Base-by-base conservation (phyloP, 2,329 filamentous ascomycete genomes). In the Bipolaris victoriae region DNA sequence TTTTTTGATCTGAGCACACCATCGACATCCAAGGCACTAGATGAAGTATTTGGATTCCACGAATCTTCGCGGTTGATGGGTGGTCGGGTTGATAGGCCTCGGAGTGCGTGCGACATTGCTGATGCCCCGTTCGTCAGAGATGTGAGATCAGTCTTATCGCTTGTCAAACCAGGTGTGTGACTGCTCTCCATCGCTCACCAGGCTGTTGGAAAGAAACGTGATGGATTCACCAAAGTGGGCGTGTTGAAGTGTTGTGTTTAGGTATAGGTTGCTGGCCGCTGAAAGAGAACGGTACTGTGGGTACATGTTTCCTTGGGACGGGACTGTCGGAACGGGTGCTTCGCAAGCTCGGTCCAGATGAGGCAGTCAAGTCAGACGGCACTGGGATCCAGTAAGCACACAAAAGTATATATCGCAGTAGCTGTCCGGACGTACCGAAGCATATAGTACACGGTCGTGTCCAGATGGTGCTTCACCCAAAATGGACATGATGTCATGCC, bases 1-100 rank as follows among this genome's bases (percentile, higher is more conserved):
- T 76, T 55, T 35, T 75, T 66, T 45, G 79, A 56, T 22, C 74
- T 68, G 52, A 77, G 77, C 55, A 78, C 77, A 60, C 78, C 73
- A 55, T 81, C 79, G n/a, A 77, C 68, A 22, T 78, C 74, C 36
- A 69, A 67, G 41, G 64, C 55, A n/a, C 58, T 61, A 6, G 66
- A 65, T n/a, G 62, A 61, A 16, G 57, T 54, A 7, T 70, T 69
- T 36, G 67, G 65, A 29, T 68, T 71, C 70, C 71, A 74, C 16
- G 70, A 64, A 39, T 63, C 68, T 20, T 68, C 65, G 20, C 58
- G 65, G 11, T 55, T 57, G 5, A 57, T 57, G 13, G 45, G 58
- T 35, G 58, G 63, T 52, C 49, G 59, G 24, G 53, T 62, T 16
- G 70, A 58, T n/a, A 72, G 66, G n/a, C 69, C 70, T 36, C 66